A percentile compares a stretch with the other conserved stretches of the same genome.
Evolutionary conservation across 2,329 filamentous ascomycete genomes (phyloP).

Genomic region (Alternaria hordeiaustralica): DNA sequence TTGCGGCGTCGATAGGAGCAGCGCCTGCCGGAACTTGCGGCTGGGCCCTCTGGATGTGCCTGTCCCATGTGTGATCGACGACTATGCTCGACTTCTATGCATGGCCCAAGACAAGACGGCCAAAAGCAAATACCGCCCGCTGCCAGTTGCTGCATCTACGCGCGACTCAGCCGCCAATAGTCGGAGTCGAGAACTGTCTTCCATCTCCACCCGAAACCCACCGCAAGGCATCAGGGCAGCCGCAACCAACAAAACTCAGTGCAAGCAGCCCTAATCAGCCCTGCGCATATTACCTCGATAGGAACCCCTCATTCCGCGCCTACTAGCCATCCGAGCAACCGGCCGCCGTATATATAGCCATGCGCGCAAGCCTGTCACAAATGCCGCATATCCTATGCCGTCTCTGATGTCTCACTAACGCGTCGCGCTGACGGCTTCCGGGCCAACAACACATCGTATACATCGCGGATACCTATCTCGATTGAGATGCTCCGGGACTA

Average conservation of each 20-base stretch:
- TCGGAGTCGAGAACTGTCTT: not conserved
- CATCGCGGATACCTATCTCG: constrained; percentile 12
- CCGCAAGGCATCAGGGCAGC: not conserved
- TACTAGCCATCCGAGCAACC: not conserved
- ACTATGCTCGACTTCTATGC: not conserved
- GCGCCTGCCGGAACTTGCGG: constrained; percentile 19
- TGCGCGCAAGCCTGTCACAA: constrained; percentile 6
- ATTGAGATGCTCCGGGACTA: constrained; percentile 8
- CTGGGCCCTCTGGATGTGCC: constrained; percentile 7
- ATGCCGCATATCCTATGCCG: not conserved
- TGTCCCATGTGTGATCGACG: constrained; percentile 1
- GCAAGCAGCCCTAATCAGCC: not conserved
- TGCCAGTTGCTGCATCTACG: constrained; percentile 1
- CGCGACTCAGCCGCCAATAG: not conserved
- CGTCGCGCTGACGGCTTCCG: not conserved
- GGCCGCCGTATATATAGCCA: not conserved
- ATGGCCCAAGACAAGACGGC: not conserved
- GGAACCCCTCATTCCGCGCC: not conserved
- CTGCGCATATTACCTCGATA: not conserved
- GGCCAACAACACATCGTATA: not conserved
- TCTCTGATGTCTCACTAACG: not conserved
- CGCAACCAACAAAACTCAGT: not conserved
- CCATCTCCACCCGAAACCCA: not conserved
- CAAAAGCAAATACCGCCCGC: constrained; percentile 3
- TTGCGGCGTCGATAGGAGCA: constrained; percentile 9